Conservation (phyloP, 2,329 filamentous ascomycete species). For the Diaporthe citriasiana region DNA sequence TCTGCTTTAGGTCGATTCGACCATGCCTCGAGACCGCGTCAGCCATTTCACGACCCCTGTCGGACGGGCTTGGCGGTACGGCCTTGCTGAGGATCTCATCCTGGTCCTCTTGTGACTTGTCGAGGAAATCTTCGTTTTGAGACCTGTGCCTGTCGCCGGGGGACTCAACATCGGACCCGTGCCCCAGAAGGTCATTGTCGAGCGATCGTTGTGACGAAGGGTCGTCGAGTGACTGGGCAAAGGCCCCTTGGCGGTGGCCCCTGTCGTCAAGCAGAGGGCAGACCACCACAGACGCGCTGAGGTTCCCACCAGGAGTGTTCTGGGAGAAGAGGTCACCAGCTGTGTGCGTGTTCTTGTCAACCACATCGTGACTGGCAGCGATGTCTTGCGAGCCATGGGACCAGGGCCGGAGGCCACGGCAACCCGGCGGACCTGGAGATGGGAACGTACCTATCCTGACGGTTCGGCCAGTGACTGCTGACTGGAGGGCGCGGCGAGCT, state of each 20-base stretch:
- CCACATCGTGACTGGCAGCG: too few species aligned
- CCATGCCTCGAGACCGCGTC: conserved; percentile 5
- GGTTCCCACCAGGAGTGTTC: not conserved
- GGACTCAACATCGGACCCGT: not conserved
- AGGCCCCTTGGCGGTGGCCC: conserved; percentile 24
- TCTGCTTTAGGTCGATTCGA: conserved; percentile 24
- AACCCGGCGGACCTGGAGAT: not conserved
- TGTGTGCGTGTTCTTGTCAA: not conserved
- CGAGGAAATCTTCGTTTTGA: conserved; percentile 4
- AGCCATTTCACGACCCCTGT: not conserved
- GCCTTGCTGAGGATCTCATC: conserved; percentile 29
- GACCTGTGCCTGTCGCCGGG: too few species aligned
- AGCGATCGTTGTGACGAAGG: not conserved
- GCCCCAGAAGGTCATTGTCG: not conserved
- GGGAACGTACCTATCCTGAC: conserved; percentile 26
- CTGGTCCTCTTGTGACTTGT: conserved; percentile 25
- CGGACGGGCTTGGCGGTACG: not conserved
- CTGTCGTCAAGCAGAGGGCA: conserved; percentile 33
- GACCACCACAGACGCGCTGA: not conserved
- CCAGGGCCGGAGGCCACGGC: not conserved
- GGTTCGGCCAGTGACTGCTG: conserved; percentile 28
- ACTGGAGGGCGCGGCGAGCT: conserved; percentile 25
- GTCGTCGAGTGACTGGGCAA: conserved; percentile 20
- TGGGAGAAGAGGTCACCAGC: conserved; percentile 10
- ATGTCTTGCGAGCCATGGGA: not conserved